Conservation (phyloP, 495 filamentous ascomycete species). For the Penicillium taxi region DNA sequence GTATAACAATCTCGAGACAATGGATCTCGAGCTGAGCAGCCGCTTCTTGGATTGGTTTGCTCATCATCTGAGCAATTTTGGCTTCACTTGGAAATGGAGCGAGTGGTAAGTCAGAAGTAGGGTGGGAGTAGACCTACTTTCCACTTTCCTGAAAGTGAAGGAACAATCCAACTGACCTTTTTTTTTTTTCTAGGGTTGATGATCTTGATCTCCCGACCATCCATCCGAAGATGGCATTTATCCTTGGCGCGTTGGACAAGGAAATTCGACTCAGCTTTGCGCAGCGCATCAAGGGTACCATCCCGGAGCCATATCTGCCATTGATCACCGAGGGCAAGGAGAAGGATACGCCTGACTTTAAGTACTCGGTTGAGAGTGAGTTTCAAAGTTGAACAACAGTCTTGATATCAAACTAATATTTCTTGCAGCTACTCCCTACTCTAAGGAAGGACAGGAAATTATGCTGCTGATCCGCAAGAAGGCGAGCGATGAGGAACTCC, state of each 20-base stretch:
- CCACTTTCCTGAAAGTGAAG: not conserved
- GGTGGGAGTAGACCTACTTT: not conserved
- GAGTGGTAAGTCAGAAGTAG: slow-evolving; percentile 66
- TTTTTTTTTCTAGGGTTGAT: slow-evolving; percentile 58
- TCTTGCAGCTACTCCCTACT: slow-evolving; percentile 64
- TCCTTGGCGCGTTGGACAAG: slow-evolving; percentile 84
- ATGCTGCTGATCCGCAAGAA: slow-evolving; percentile 73
- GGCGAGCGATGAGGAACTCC: slow-evolving; percentile 71
- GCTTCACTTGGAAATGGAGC: slow-evolving; percentile 99
- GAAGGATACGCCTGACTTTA: slow-evolving; percentile 89
- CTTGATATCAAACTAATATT: not conserved
- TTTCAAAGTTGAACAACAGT: not conserved
- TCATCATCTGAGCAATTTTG: slow-evolving; percentile 97
- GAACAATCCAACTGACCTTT: slow-evolving; percentile 7
- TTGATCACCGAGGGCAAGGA: slow-evolving; percentile 83
- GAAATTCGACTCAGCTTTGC: slow-evolving; percentile 96
- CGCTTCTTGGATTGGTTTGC: slow-evolving; percentile 97
- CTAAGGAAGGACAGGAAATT: slow-evolving; percentile 69
- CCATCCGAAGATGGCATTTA: slow-evolving; percentile 88
- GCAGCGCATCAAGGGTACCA: slow-evolving; percentile 86
- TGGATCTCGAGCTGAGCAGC: slow-evolving; percentile 80
- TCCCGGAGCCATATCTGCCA: slow-evolving; percentile 74
- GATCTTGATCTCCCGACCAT: slow-evolving; percentile 69
- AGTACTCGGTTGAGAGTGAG: slow-evolving; percentile 75
- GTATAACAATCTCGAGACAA: slow-evolving; percentile 66